phyloP scores from a whole-genome alignment of 164 flowering plant genomes.

The Tetrastigma voinierianum region DNA sequence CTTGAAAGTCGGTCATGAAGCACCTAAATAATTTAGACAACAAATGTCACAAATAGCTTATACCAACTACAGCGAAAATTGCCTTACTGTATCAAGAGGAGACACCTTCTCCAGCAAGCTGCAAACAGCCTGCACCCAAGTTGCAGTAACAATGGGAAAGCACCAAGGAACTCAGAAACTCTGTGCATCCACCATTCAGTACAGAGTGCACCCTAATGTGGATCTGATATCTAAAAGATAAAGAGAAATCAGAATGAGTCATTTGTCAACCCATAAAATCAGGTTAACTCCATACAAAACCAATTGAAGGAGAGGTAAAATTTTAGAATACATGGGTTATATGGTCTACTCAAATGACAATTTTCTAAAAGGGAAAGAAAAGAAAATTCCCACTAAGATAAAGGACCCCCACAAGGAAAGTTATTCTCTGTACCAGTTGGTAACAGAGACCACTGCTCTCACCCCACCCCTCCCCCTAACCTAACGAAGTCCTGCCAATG shows the following conservation, averaged over 20 bases:
- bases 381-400: too few relatives aligned
- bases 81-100: constrained; percentile 65
- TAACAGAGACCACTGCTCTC: too few relatives aligned
- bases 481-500: too few relatives aligned
- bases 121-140: constrained; percentile 80
- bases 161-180: constrained; percentile 82
- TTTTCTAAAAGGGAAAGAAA: too few relatives aligned
- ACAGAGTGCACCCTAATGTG: constrained; percentile 68
- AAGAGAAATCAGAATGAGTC: not conserved
- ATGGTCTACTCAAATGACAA: too few relatives aligned
- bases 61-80: not conserved
- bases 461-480: too few relatives aligned
- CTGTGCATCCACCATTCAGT: constrained; percentile 92
- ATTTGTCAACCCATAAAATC: not conserved
- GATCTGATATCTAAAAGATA: constrained; percentile 63
- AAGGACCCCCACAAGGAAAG: too few relatives aligned
- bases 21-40: not conserved
- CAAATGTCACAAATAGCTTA: not conserved
- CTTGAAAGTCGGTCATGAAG: too few relatives aligned
- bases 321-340: too few relatives aligned
- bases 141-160: constrained; percentile 65
- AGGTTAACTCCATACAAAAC: too few relatives aligned
- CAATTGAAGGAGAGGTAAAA: too few relatives aligned
- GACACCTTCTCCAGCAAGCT: constrained; percentile 77
- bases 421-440: too few relatives aligned